phyloP scores from a whole-genome alignment of 345 rosid genomes.

The Acer negundo region DNA sequence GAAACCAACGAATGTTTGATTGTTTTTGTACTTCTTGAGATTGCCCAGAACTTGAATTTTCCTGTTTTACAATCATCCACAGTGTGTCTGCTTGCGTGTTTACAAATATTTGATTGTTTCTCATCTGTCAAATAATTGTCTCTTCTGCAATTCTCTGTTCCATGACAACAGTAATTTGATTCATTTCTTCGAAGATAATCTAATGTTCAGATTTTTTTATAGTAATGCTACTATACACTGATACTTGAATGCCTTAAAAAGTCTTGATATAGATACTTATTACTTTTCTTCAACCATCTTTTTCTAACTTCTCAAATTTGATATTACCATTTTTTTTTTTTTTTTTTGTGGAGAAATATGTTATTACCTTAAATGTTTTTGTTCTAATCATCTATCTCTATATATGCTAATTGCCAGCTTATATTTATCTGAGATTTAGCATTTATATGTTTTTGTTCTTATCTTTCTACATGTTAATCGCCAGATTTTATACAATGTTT shows the following conservation, averaged over 20 bases:
- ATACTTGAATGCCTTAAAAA: neutral
- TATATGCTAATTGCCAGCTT: neutral
- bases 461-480: neutral
- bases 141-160: neutral
- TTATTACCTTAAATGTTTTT: too few species aligned
- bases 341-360: too few species aligned
- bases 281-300: neutral
- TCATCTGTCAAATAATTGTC: neutral
- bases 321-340: too few species aligned
- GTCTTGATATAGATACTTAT: neutral
- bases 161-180: neutral
- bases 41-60: neutral
- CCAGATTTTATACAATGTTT: neutral
- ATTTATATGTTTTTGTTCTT: neutral
- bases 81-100: neutral
- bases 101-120: neutral
- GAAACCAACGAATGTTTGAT: neutral
- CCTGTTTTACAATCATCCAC: neutral
- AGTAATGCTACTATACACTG: neutral
- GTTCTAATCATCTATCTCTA: neutral
- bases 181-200: neutral
- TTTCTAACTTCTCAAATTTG: neutral
- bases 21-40: neutral
- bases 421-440: neutral
- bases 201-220: too few species aligned